Evolutionary conservation across 306 rosid genomes (phyloP).

Genomic region (Dryas octopetala): DNA sequence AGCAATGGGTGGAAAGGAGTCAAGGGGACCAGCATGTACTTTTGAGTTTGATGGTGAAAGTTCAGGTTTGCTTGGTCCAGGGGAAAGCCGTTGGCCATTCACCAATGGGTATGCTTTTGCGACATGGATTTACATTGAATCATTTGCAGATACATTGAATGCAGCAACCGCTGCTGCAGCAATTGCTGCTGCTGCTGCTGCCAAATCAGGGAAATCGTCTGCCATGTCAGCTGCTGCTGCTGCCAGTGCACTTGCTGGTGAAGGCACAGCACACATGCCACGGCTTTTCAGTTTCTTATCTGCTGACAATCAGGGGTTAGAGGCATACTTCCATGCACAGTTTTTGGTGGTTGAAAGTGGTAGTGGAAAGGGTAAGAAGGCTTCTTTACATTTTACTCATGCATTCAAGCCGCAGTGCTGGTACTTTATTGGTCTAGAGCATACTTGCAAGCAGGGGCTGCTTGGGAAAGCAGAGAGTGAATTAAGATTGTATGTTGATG

Average conservation of each 20-base stretch:
- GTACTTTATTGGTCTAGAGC: conserved; percentile 96
- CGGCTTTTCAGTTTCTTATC: conserved; percentile 91
- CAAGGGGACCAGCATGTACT: conserved; percentile 83
- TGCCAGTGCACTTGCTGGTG: conserved; percentile 99
- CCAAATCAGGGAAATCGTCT: conserved; percentile 92
- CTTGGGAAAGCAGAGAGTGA: conserved; percentile 88
- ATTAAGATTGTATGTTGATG: conserved; percentile 81
- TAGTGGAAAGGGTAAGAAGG: conserved; percentile 85
- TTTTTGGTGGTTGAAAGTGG: conserved; percentile 94
- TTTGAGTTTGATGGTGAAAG: conserved; percentile 99
- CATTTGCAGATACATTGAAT: conserved; percentile 92
- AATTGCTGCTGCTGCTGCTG: conserved; percentile 96
- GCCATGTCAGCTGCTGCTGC: conserved; percentile 99
- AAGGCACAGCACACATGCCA: conserved; percentile 98
- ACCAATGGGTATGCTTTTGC: conserved; percentile 92
- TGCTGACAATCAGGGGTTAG: conserved; percentile 94
- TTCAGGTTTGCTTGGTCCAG: conserved; percentile 97
- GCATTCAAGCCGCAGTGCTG: conserved; percentile 98
- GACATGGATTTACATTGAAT: conserved; percentile 97
- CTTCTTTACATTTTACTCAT: conserved; percentile 94
- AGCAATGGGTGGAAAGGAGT: conserved; percentile 87
- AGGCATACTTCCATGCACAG: conserved; percentile 98
- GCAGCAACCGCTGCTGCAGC: conserved; percentile 99
- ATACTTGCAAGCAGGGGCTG: conserved; percentile 74
- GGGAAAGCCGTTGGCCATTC: conserved; percentile 98